phyloP scores from a whole-genome alignment of 805 yeast genomes.

The Zygosaccharomyces gambellarensis region DNA sequence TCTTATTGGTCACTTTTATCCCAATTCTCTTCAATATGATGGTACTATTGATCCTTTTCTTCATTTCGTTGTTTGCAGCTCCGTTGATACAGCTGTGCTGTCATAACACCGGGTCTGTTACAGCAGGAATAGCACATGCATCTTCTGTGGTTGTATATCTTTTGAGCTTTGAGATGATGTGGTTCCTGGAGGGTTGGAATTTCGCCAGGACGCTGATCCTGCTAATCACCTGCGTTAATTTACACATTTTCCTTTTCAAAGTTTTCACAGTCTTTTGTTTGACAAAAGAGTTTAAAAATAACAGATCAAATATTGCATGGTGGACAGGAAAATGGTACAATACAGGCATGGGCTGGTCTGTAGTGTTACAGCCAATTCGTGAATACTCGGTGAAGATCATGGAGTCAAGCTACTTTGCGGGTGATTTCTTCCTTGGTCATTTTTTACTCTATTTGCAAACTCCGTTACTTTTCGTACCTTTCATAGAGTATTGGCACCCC shows the following conservation, averaged over 20 bases:
- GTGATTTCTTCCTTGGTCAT: constrained; percentile 59
- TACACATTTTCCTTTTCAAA: constrained; percentile 58
- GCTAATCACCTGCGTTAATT: constrained; percentile 46
- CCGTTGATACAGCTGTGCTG: constrained; percentile 44
- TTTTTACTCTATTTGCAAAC: constrained; percentile 51
- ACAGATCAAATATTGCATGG: constrained; percentile 62
- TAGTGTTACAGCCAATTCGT: constrained; percentile 57
- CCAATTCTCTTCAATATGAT: constrained; percentile 44
- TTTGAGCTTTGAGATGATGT: constrained; percentile 54
- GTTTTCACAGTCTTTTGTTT: constrained; percentile 45
- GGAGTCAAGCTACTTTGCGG: constrained; percentile 65
- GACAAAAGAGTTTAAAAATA: constrained; percentile 59
- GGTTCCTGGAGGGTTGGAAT: constrained; percentile 66
- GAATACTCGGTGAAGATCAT: constrained; percentile 58
- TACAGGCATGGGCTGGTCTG: constrained; percentile 57
- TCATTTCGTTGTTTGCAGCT: constrained; percentile 44
- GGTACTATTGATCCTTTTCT: constrained; percentile 35
- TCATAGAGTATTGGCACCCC: constrained; percentile 62
- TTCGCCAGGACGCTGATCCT: constrained; percentile 58
- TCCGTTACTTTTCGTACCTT: constrained; percentile 60
- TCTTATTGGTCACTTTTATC: constrained; percentile 46
- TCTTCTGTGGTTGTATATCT: constrained; percentile 50
- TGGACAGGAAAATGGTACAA: constrained; percentile 74
- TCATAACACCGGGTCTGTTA: constrained; percentile 43
- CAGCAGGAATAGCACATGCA: constrained; percentile 55